Base-by-base conservation (phyloP, 1,284 basidiomycete genomes). In the Tilletia setariae region DNA sequence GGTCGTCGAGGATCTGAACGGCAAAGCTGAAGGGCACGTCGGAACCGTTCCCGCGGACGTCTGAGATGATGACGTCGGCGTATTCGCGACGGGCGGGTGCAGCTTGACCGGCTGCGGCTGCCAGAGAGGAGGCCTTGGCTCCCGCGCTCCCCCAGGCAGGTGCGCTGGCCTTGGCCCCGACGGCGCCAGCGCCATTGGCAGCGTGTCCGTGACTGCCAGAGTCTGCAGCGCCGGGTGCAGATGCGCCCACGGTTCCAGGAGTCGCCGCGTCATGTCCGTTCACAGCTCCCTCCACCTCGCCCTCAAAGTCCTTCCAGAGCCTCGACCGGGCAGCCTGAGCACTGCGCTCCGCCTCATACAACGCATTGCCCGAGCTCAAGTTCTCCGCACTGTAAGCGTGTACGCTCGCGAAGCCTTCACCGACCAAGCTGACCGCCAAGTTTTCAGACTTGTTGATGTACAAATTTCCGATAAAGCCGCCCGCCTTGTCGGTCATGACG, bases 391-490 rank as follows among this genome's bases (percentile, higher is more conserved):
- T 93, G 83, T 91, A 94, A 3, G 88, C 86, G 81, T 98, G 94
- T 1, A 97, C 91, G 11, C 87, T 88, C 0, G 92, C 93, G 4
- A 78, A 64, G 67, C 94, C 94, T 83, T 94, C 91, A 69, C 87
- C 88, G n/a, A 91, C 89, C 19, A 98, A 87, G 42, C 89, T 84
- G 51, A 94, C 85, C 1, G 93, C 94, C 59, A 88, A 89, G 81
- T 97, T 98, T 73, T 93, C 90, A 1, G 68, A 74, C 68, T 72
- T 71, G 77, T 87, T 92, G 76, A 91, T 74, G 83, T 91, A 96
- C 67, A 97, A 85, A 0, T 90, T 72, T 19, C 95, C 95, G 74
- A 98, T 94, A 84, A 97, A 98, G 7, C 95, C 94, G 47, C 95
- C 95, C 19, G 90, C 90, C 84, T 96, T 97, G 85, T 98, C 95